These are phyloP conservation scores for Fusarium subtropicale DNA, from an alignment of 2,329 filamentous ascomycete species.

Conservation along the genomic window DNA sequence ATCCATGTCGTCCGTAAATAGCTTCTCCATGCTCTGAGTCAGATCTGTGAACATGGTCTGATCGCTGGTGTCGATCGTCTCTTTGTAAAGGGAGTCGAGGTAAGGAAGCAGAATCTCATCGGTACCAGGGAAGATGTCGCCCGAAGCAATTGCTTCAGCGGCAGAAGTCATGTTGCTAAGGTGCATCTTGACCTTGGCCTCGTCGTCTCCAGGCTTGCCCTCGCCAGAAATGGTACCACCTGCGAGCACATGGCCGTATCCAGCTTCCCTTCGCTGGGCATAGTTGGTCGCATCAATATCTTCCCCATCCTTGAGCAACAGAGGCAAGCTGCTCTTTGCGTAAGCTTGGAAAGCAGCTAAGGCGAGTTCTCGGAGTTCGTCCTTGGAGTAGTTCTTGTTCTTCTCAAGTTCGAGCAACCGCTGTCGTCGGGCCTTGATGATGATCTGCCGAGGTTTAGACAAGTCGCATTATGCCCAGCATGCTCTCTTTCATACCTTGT, in stretches of 20 bases:
- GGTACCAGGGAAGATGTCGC: constrained; percentile 64
- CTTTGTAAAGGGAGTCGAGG: constrained; percentile 77
- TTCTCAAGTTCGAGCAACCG: constrained; percentile 82
- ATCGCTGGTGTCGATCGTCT: constrained; percentile 70
- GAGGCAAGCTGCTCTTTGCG: constrained; percentile 65
- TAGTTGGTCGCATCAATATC: constrained; percentile 65
- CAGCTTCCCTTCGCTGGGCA: constrained; percentile 59
- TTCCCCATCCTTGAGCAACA: constrained; percentile 59
- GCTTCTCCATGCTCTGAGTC: constrained; percentile 85
- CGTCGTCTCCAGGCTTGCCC: constrained; percentile 76
- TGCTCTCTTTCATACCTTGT: constrained; percentile 64
- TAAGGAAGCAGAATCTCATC: constrained; percentile 82
- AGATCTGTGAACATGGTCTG: constrained; percentile 86
- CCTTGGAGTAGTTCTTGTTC: constrained; percentile 70
- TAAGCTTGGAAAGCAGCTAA: constrained; percentile 67
- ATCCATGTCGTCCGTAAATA: constrained; percentile 90
- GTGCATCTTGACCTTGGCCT: constrained; percentile 93
- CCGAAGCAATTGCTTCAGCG: constrained; percentile 60
- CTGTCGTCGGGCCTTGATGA: constrained; percentile 77
- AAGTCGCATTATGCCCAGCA: constrained; percentile 11
- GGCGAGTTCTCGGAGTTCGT: constrained; percentile 61
- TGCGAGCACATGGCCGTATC: constrained; percentile 65
- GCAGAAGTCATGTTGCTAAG: constrained; percentile 72
- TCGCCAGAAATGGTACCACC: constrained; percentile 68
- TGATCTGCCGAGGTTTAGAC: constrained; percentile 58